Evolutionary conservation across 805 yeast species (phyloP).

Genomic region (Pichia eremophila): DNA sequence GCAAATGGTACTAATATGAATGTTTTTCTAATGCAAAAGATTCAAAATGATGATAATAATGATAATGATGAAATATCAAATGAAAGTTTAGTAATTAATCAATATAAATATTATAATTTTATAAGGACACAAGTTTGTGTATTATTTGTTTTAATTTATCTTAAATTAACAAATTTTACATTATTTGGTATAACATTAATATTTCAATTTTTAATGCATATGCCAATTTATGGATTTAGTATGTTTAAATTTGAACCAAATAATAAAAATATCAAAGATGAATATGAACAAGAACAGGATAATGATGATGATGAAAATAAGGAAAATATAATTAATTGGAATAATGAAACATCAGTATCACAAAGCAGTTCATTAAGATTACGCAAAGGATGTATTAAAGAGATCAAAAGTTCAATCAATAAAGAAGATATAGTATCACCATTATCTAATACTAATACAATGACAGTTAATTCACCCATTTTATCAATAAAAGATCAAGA

Average conservation of each 20-base stretch:
- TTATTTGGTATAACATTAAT: conserved; percentile 12
- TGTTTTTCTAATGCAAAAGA: not conserved
- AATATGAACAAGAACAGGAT: not conserved
- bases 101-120: conserved; percentile 9
- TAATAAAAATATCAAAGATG: not conserved
- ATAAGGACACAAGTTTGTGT: conserved; percentile 12
- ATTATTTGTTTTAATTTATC: conserved; percentile 12
- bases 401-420: not conserved
- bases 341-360: not conserved
- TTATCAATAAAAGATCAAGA: not conserved
- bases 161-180: conserved; percentile 18
- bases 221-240: conserved; percentile 12
- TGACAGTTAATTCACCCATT: not conserved
- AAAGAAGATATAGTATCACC: not conserved
- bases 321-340: not conserved
- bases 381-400: not conserved
- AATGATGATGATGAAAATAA: not conserved
- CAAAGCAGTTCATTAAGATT: not conserved
- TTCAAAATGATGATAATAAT: not conserved
- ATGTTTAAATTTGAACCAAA: conserved; percentile 2
- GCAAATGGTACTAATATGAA: conserved; percentile 9
- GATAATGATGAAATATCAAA: too few species aligned
- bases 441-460: too few species aligned
- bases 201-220: conserved; percentile 14
- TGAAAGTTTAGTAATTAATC: not conserved